Evolutionary conservation across 306 rosid species (phyloP).

Genomic region (Cicer judaicum): DNA sequence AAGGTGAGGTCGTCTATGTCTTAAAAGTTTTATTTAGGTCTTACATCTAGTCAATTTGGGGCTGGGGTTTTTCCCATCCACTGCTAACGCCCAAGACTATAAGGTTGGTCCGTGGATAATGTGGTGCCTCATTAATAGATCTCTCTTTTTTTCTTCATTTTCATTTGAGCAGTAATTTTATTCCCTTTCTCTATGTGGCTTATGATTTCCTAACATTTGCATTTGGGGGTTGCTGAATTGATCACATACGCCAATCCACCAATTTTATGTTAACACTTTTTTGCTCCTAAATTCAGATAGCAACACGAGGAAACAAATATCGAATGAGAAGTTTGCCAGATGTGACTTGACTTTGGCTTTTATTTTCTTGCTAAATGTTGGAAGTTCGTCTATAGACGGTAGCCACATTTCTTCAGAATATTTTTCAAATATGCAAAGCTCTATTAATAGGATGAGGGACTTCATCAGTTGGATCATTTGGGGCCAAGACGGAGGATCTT

Average conservation of each 20-base stretch:
- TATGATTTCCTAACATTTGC: neutral
- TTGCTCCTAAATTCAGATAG: slow-evolving; percentile 58
- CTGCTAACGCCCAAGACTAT: neutral
- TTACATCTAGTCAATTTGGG: neutral
- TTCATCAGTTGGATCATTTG: slow-evolving; percentile 85
- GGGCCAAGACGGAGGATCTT: slow-evolving; percentile 69
- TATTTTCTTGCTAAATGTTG: slow-evolving; percentile 63
- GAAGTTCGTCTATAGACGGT: slow-evolving; percentile 55
- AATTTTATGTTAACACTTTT: slow-evolving; percentile 42
- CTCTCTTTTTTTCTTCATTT: neutral
- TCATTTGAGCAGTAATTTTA: neutral
- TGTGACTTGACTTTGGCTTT: slow-evolving; percentile 83
- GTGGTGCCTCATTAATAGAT: neutral
- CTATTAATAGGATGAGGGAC: slow-evolving; percentile 54
- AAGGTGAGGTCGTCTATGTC: neutral
- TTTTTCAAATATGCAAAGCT: slow-evolving; percentile 59
- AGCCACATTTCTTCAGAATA: slow-evolving; percentile 49
- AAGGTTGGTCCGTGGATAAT: neutral
- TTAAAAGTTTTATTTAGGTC: neutral
- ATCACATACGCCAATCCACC: slow-evolving; percentile 11
- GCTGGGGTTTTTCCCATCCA: slow-evolving; percentile 10
- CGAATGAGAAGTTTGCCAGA: slow-evolving; percentile 81
- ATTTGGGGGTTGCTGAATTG: slow-evolving; percentile 11
- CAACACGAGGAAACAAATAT: slow-evolving; percentile 58
- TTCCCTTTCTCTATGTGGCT: neutral